phyloP scores from a whole-genome alignment of 2,329 filamentous ascomycete genomes.

The Pyricularia sp. region DNA sequence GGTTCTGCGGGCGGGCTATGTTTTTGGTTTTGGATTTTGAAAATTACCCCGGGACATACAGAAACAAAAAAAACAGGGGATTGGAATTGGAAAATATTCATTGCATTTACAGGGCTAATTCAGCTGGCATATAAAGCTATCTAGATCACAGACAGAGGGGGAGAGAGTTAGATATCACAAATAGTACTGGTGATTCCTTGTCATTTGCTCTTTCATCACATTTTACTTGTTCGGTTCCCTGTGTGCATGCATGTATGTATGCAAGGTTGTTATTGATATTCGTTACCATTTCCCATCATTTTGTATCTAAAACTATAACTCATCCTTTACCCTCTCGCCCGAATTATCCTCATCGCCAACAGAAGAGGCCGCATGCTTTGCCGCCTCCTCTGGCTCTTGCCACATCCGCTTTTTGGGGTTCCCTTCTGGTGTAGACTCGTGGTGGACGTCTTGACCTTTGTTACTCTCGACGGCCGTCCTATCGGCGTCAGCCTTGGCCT shows the following conservation, averaged over 20 bases:
- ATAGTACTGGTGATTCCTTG: neutral
- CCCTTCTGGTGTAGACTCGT: slow-evolving; percentile 10
- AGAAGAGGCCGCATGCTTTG: slow-evolving; percentile 8
- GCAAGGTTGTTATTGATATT: neutral
- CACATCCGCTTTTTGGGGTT: slow-evolving; percentile 52
- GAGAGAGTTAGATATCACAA: neutral
- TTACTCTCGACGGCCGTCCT: neutral
- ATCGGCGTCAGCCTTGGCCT: slow-evolving; percentile 9
- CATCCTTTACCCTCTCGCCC: slow-evolving; percentile 12
- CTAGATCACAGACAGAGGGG: neutral
- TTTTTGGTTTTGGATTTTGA: neutral
- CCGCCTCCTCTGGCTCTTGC: slow-evolving; percentile 28
- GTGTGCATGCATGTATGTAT: neutral
- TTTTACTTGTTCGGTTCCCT: neutral
- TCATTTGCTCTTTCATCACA: neutral
- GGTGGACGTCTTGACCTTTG: slow-evolving; percentile 21
- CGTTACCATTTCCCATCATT: neutral
- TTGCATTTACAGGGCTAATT: neutral
- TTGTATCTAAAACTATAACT: slow-evolving; percentile 10
- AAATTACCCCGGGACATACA: neutral
- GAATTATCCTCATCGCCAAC: neutral
- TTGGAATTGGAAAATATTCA: neutral
- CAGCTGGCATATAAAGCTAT: neutral
- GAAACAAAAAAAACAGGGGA: neutral
- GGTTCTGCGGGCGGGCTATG: neutral